Percentiles rank a stretch among this genome's conserved stretches.
Conservation (phyloP, 2,329 filamentous ascomycete genomes). For the Hortaea sp. region DNA sequence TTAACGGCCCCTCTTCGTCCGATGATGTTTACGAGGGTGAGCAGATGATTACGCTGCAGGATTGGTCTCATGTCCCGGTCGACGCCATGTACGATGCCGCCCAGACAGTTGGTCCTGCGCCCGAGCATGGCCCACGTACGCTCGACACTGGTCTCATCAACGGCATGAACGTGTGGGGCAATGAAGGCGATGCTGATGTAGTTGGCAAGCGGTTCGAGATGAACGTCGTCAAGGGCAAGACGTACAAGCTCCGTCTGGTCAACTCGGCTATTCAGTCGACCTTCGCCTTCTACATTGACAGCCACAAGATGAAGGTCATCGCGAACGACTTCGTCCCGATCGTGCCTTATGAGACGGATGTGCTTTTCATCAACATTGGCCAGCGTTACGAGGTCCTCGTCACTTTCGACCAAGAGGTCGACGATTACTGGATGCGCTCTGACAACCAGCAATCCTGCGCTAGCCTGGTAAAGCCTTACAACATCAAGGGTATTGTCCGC, state of each 20-base stretch:
- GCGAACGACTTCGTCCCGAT: slow-evolving; percentile 36
- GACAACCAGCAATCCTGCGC: slow-evolving; percentile 31
- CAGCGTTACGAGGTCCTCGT: slow-evolving; percentile 40
- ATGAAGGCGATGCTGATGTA: slow-evolving; percentile 11
- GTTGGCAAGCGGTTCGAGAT: slow-evolving; percentile 21
- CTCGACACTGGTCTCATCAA: slow-evolving; percentile 37
- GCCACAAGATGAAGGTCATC: slow-evolving; percentile 35
- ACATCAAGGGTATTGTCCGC: slow-evolving; percentile 27
- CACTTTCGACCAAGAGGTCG: slow-evolving; percentile 32
- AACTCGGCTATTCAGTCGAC: slow-evolving; percentile 32
- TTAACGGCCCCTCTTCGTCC: slow-evolving; percentile 28
- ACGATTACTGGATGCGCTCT: slow-evolving; percentile 38
- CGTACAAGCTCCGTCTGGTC: slow-evolving; percentile 33
- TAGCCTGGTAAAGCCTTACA: slow-evolving; percentile 20
- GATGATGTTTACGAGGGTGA: slow-evolving; percentile 25
- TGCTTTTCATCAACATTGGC: slow-evolving; percentile 31
- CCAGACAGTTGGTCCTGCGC: slow-evolving; percentile 21
- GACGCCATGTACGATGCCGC: slow-evolving; percentile 21
- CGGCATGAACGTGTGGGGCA: slow-evolving; percentile 30
- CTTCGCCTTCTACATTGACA: slow-evolving; percentile 34
- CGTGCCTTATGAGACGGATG: slow-evolving; percentile 30
- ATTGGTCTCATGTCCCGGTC: slow-evolving; percentile 26
- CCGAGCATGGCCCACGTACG: slow-evolving; percentile 23
- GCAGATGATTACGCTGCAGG: slow-evolving; percentile 29
- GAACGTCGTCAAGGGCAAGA: slow-evolving; percentile 23